These are phyloP conservation scores for Xylariaceae sp. DNA, from an alignment of 2,329 filamentous ascomycete species.

Conservation along the genomic window DNA sequence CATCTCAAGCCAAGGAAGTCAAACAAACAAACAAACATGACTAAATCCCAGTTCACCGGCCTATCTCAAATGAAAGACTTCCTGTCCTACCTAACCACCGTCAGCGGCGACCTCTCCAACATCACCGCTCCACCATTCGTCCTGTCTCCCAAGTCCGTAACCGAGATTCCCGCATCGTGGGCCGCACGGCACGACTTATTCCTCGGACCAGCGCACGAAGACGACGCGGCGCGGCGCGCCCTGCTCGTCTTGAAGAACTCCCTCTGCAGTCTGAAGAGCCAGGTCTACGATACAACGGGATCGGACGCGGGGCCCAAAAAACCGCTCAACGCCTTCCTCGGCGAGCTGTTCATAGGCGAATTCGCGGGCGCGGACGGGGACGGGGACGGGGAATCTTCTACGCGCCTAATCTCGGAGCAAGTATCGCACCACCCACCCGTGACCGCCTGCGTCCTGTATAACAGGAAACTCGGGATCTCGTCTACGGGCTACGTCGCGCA, in stretches of 20 bases:
- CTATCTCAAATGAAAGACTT: conserved; percentile 43
- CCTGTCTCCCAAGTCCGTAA: conserved; percentile 60
- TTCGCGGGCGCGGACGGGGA: conserved; percentile 37
- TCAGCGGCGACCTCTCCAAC: conserved; percentile 62
- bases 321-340: conserved; percentile 57
- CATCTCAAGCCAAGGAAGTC: no score
- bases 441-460: conserved; percentile 39
- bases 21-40: no score
- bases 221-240: conserved; percentile 48
- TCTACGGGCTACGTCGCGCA: conserved; percentile 38
- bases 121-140: conserved; percentile 64
- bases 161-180: conserved; percentile 64
- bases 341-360: conserved; percentile 53
- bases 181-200: conserved; percentile 60
- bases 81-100: conserved; percentile 56
- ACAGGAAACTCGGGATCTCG: conserved; percentile 34
- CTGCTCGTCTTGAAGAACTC: conserved; percentile 58
- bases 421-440: conserved; percentile 42
- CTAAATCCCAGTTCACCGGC: conserved; percentile 35
- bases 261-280: conserved; percentile 52
- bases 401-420: conserved; percentile 37
- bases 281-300: conserved; percentile 48
- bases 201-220: conserved; percentile 50
- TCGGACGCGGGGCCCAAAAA: conserved; percentile 55
- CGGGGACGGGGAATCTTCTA: no score